Evolutionary conservation across 345 rosid species (phyloP).

Genomic region (Trapa incisa): DNA sequence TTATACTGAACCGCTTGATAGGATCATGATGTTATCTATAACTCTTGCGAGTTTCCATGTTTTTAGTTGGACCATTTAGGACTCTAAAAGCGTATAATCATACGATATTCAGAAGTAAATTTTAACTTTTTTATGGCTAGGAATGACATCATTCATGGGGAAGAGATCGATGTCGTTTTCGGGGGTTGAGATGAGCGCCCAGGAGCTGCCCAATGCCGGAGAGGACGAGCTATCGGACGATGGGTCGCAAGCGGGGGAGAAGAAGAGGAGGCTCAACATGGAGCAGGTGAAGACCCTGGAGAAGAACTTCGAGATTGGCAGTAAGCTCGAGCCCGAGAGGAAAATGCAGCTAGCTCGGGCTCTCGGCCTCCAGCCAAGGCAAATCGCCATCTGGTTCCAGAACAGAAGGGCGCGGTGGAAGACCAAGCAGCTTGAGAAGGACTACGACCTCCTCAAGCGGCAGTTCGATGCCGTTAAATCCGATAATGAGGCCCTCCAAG

Average conservation of each 20-base stretch:
- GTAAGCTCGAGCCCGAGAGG: background rate
- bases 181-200: constrained; percentile 50
- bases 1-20: too few relatives aligned
- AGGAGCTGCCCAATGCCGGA: constrained; percentile 8
- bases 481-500: constrained; percentile 67
- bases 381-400: constrained; percentile 96
- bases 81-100: too few relatives aligned
- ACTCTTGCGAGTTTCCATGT: too few relatives aligned
- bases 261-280: background rate
- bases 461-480: constrained; percentile 71
- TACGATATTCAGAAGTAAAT: too few relatives aligned
- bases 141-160: constrained; percentile 71
- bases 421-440: constrained; percentile 93
- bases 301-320: background rate
- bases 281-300: constrained; percentile 1
- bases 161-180: constrained; percentile 68
- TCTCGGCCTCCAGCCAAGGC: constrained; percentile 92
- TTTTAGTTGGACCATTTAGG: too few relatives aligned
- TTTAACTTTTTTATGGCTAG: constrained; percentile 14
- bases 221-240: background rate
- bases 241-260: background rate
- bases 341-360: constrained; percentile 85
- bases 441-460: constrained; percentile 72
- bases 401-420: constrained; percentile 97
- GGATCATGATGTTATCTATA: too few relatives aligned